Evolutionary conservation across 495 filamentous ascomycete genomes (phyloP).

Genomic region (Daldinia childiae): DNA sequence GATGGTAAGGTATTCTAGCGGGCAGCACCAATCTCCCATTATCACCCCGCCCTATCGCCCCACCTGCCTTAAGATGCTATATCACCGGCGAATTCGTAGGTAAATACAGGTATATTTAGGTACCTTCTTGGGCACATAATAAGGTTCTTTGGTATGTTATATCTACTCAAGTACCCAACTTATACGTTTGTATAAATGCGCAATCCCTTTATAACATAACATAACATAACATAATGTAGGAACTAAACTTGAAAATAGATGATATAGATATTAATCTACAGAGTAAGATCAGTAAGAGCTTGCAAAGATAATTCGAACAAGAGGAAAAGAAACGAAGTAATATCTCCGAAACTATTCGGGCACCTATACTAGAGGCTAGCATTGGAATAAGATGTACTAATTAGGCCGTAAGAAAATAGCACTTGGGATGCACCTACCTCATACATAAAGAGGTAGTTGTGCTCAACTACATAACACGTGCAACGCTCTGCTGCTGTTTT

Average conservation of each 20-base stretch:
- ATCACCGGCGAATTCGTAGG: not conserved
- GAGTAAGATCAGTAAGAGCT: not conserved
- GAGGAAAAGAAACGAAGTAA: not conserved
- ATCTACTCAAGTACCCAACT: not conserved
- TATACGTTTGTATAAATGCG: not conserved
- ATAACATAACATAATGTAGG: not conserved
- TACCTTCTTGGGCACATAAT: not conserved
- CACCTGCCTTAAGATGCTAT: slow-evolving; percentile 22
- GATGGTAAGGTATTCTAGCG: slow-evolving; percentile 7
- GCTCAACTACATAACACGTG: not conserved
- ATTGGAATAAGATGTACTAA: not conserved
- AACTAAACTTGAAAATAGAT: not conserved
- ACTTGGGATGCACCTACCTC: not conserved
- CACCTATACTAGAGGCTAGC: not conserved
- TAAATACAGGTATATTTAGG: not conserved
- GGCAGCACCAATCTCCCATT: slow-evolving; percentile 7
- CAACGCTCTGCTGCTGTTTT: slow-evolving; percentile 7
- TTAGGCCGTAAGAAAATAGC: not conserved
- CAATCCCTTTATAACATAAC: not conserved
- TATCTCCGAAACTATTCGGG: slow-evolving; percentile 1
- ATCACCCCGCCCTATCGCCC: slow-evolving; percentile 39
- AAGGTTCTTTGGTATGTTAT: not conserved
- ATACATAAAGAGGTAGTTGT: not conserved
- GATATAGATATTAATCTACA: not conserved
- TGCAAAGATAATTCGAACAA: not conserved